A percentile compares a stretch with the other conserved stretches of the same genome.
Evolutionary conservation across 768 basidiomycete genomes (phyloP).

Genomic region (Boletellus ananiceps): DNA sequence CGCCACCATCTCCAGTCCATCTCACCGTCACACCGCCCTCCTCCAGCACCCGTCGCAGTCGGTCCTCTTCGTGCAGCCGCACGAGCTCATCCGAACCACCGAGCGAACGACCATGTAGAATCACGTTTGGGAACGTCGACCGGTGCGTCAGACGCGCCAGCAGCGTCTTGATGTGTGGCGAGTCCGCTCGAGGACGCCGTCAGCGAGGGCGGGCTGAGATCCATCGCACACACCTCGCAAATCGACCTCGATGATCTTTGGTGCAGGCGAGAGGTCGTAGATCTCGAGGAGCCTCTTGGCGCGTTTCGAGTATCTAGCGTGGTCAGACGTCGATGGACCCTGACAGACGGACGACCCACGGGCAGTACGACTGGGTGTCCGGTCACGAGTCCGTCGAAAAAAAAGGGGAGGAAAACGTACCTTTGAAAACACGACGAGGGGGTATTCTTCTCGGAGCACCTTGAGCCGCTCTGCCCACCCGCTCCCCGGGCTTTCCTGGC

Average conservation of each 20-base stretch:
- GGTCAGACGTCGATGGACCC: neutral
- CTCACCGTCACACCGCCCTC: conserved; percentile 41
- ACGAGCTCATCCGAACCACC: conserved; percentile 64
- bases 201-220: neutral
- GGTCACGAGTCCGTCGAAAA: no score
- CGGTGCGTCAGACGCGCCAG: conserved; percentile 62
- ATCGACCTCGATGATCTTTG: conserved; percentile 74
- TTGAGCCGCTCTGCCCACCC: conserved; percentile 33
- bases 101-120: conserved; percentile 58
- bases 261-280: conserved; percentile 59
- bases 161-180: conserved; percentile 56
- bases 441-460: conserved; percentile 45
- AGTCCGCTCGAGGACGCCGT: conserved; percentile 45
- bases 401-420: conserved; percentile 31
- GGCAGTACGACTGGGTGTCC: conserved; percentile 61
- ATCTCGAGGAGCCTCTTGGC: conserved; percentile 47
- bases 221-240: conserved; percentile 45
- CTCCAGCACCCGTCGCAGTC: conserved; percentile 43
- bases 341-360: conserved; percentile 40
- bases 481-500: conserved; percentile 38
- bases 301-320: conserved; percentile 26
- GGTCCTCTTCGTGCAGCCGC: conserved; percentile 40
- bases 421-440: conserved; percentile 81
- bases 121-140: conserved; percentile 71
- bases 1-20: conserved; percentile 10